Evolutionary conservation across 2,329 filamentous ascomycete genomes (phyloP), one percentile per base, ranked within the genome.

Genomic region (Aureobasidium sp.): DNA sequence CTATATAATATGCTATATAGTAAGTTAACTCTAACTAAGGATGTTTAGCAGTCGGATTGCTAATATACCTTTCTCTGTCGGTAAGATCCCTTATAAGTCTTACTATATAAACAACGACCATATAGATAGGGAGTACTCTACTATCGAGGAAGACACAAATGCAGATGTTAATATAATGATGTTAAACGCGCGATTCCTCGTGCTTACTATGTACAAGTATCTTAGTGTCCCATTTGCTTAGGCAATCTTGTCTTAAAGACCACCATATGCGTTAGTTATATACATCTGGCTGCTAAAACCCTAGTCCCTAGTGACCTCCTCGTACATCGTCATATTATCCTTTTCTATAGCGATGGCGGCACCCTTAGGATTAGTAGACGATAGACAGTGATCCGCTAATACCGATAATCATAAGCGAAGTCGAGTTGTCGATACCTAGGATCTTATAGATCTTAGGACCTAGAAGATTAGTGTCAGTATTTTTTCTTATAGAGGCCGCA

Each of bases 291-390:
- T 3, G 17, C 17, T 19, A n/a, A 19, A 15, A 23, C 1, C 10
- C 29, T 37, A 54, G 17, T 42, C 10, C 10, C 29, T 54, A 10
- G 15, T n/a, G 23, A 43, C 37, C 3, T 54, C 51, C 17, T 54
- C 51, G n/a, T 23, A 10, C n/a, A 37, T 46, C 17, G n/a, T 11
- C 11, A 59, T 35, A 2, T 42, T 25, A 9, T 45, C 47, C 60
- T 62, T 54, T 31, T 59, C 57, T 55, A 59, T 57, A 9, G 45
- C 55, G 9, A 51, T 46, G 19, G 37, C 69, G 0, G 70, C 70
- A 2, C 66, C 69, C 8, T 65, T 67, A 3, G 69, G 68, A 59
- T 73, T 70, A 64, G 53, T 65, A 66, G 23, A 66, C 61, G 23
- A 66, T 58, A 4, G 64, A 63, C 8, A 65, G 50, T 10, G 64